Evolutionary conservation across 805 yeast species (phyloP).

Genomic region (Ogataea corticis): DNA sequence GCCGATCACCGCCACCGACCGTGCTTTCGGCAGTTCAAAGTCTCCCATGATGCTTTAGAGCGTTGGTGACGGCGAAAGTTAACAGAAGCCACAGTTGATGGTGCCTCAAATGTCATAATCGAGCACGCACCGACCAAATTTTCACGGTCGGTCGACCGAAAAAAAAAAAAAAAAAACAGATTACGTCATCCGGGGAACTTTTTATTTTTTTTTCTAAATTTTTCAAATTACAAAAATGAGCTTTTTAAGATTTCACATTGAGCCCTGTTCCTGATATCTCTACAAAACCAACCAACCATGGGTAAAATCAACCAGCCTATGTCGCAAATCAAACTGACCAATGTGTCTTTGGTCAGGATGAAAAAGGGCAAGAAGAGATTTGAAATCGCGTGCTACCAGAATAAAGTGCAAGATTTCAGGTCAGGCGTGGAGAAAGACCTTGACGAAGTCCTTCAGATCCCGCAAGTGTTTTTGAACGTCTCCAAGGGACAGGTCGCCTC

Average conservation of each 20-base stretch:
- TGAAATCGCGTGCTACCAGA: conserved; percentile 95
- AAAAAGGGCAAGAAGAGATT: conserved; percentile 89
- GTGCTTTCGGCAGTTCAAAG: not conserved
- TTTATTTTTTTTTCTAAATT: not conserved
- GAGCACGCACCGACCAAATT: not conserved
- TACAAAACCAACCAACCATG: too few species aligned
- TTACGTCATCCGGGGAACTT: conserved; percentile 1
- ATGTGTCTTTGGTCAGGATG: conserved; percentile 89
- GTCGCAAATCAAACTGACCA: conserved; percentile 85
- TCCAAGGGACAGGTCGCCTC: conserved; percentile 94
- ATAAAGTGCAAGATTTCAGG: conserved; percentile 95
- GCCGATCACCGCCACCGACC: conserved; percentile 63
- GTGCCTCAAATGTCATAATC: not conserved
- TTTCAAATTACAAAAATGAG: not conserved
- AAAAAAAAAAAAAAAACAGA: not conserved
- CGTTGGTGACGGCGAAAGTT: too few species aligned
- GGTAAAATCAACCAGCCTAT: conserved; percentile 78
- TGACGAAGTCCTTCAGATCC: conserved; percentile 94
- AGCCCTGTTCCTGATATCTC: too few species aligned
- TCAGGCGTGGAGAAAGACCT: conserved; percentile 85
- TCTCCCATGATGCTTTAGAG: not conserved
- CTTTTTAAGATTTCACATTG: too few species aligned
- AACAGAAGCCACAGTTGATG: not conserved
- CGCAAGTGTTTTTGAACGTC: conserved; percentile 90
- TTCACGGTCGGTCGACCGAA: conserved; percentile 3